Evolutionary conservation across 148 eudicot genomes (phyloP).

Genomic region (Rhododendron simsii): DNA sequence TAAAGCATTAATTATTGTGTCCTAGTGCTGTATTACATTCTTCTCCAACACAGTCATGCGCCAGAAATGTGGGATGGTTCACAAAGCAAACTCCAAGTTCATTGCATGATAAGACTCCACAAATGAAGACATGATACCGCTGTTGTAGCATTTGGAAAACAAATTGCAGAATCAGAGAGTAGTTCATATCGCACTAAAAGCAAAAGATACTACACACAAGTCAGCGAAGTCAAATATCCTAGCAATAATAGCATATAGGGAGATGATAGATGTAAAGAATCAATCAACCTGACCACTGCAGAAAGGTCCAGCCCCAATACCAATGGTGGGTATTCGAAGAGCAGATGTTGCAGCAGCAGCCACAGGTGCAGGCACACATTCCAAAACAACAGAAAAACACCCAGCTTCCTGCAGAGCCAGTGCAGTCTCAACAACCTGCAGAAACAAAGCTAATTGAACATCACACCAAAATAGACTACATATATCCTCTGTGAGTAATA

Average conservation of each 20-base stretch:
- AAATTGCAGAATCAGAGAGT: neutral
- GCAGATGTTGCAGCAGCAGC: constrained; percentile 96
- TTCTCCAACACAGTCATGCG: neutral
- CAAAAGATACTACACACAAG: neutral
- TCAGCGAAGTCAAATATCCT: neutral
- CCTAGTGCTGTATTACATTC: neutral
- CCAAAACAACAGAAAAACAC: constrained; percentile 87
- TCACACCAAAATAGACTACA: neutral
- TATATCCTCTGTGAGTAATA: neutral
- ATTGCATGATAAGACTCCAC: neutral
- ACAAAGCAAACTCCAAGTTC: neutral
- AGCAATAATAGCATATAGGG: neutral
- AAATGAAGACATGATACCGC: neutral
- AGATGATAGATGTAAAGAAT: neutral
- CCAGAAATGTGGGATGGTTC: neutral
- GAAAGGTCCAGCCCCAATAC: constrained; percentile 95
- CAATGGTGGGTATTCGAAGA: constrained; percentile 84
- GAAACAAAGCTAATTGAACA: constrained; percentile 12
- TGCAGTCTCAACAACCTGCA: constrained; percentile 91
- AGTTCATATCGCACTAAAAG: neutral
- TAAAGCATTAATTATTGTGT: neutral
- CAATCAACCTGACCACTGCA: constrained; percentile 67
- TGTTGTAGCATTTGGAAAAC: neutral
- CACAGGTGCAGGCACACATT: constrained; percentile 91
- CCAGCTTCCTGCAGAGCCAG: constrained; percentile 92